These are phyloP conservation scores for Naganishia friedmannii DNA, from an alignment of 768 basidiomycete species.

Conservation along the genomic window DNA sequence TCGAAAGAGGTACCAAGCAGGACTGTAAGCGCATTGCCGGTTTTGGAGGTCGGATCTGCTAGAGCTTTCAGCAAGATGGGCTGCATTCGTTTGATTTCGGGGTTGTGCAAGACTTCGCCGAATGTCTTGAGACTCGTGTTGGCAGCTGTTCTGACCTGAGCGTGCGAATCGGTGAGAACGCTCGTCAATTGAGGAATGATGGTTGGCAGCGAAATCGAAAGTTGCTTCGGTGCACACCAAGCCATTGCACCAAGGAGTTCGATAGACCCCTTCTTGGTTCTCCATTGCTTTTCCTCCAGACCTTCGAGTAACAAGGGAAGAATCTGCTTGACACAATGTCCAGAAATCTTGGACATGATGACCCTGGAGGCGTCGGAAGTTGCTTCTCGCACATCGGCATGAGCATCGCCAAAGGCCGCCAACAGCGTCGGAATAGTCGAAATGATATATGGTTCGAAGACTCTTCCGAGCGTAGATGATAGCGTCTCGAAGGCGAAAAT, in stretches of 20 bases:
- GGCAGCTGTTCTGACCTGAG: slow-evolving; percentile 86
- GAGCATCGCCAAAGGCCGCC: slow-evolving; percentile 78
- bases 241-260: slow-evolving; percentile 98
- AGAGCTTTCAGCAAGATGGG: slow-evolving; percentile 87
- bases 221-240: slow-evolving; percentile 90
- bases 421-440: slow-evolving; percentile 80
- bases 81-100: slow-evolving; percentile 88
- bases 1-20: slow-evolving; percentile 92
- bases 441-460: slow-evolving; percentile 89
- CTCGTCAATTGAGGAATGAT: slow-evolving; percentile 94
- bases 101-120: slow-evolving; percentile 96
- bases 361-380: slow-evolving; percentile 85
- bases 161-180: slow-evolving; percentile 93
- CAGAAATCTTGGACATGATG: slow-evolving; percentile 92
- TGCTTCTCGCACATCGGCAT: slow-evolving; percentile 84
- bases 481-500: slow-evolving; percentile 94
- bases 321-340: slow-evolving; percentile 87
- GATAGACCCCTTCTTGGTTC: slow-evolving; percentile 91
- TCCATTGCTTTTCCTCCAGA: slow-evolving; percentile 96
- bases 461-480: slow-evolving; percentile 75
- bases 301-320: slow-evolving; percentile 83
- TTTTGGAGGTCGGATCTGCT: slow-evolving; percentile 84
- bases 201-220: slow-evolving; percentile 89
- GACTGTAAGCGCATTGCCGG: slow-evolving; percentile 74
- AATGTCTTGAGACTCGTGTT: slow-evolving; percentile 96